Conservation (phyloP, 2,329 filamentous ascomycete species). For the Amauroascus verrucosus region DNA sequence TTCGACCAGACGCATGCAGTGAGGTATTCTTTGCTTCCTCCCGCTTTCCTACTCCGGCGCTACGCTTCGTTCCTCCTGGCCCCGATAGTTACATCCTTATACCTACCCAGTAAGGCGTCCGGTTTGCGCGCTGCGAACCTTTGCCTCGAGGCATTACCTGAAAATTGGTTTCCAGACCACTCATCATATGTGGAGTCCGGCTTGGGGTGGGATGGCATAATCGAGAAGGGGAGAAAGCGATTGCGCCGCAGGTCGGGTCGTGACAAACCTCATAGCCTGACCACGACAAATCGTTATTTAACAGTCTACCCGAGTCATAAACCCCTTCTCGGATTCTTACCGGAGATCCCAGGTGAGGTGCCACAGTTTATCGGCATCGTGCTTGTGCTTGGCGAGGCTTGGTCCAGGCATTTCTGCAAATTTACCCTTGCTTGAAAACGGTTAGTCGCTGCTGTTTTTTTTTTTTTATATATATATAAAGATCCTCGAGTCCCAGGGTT, state of each 20-base stretch:
- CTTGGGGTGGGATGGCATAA: slow-evolving; percentile 10
- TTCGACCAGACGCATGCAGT: background rate
- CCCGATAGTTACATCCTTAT: no score
- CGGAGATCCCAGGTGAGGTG: background rate
- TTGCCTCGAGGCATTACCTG: background rate
- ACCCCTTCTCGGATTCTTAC: background rate
- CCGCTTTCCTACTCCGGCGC: no score
- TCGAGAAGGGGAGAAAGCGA: background rate
- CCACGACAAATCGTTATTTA: background rate
- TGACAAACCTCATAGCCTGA: background rate
- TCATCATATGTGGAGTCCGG: background rate
- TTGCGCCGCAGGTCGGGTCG: background rate
- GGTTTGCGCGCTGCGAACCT: background rate
- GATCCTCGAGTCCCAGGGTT: background rate
- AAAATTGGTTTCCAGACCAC: background rate
- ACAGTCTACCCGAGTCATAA: background rate
- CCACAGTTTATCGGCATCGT: background rate
- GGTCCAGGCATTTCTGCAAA: background rate
- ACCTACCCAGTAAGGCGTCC: background rate
- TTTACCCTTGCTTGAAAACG: background rate
- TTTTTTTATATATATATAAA: background rate
- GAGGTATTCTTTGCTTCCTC: background rate
- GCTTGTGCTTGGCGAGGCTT: slow-evolving; percentile 5
- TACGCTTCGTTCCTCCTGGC: background rate
- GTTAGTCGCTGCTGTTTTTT: background rate